phyloP scores from a whole-genome alignment of 2,329 filamentous ascomycete species.

The Aspergillus aculeatus region DNA sequence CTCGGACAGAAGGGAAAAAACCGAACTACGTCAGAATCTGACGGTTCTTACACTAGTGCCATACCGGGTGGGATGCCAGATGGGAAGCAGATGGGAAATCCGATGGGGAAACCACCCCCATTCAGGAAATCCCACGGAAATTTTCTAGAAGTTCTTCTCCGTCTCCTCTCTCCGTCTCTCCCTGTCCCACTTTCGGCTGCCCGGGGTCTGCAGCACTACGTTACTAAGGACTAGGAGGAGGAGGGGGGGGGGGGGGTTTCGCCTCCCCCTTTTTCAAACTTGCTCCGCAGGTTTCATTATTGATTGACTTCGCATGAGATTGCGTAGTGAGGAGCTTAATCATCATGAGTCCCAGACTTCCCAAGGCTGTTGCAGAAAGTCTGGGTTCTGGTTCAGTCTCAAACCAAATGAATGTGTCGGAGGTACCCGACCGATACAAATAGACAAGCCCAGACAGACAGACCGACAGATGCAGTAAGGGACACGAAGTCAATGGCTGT shows the following conservation, averaged over 20 bases:
- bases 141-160: constrained; percentile 25
- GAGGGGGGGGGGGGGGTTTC: not conserved
- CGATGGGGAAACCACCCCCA: not conserved
- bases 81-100: not conserved
- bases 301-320: not conserved
- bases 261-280: constrained; percentile 18
- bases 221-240: too few relatives aligned
- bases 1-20: constrained; percentile 17
- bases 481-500: not conserved
- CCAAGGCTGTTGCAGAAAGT: not conserved
- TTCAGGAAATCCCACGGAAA: constrained; percentile 26
- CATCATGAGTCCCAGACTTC: not conserved
- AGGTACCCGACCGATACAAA: not conserved
- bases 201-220: constrained; percentile 11
- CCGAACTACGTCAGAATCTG: constrained; percentile 21
- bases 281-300: constrained; percentile 6
- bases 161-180: constrained; percentile 1
- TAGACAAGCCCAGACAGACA: too few relatives aligned
- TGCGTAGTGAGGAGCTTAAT: constrained; percentile 1
- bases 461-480: not conserved
- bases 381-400: not conserved
- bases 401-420: not conserved
- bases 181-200: not conserved
- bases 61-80: constrained; percentile 17
- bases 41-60: constrained; percentile 16